These are phyloP conservation scores for Acer yangbiense DNA, from an alignment of 345 rosid genomes.

Conservation along the genomic window DNA sequence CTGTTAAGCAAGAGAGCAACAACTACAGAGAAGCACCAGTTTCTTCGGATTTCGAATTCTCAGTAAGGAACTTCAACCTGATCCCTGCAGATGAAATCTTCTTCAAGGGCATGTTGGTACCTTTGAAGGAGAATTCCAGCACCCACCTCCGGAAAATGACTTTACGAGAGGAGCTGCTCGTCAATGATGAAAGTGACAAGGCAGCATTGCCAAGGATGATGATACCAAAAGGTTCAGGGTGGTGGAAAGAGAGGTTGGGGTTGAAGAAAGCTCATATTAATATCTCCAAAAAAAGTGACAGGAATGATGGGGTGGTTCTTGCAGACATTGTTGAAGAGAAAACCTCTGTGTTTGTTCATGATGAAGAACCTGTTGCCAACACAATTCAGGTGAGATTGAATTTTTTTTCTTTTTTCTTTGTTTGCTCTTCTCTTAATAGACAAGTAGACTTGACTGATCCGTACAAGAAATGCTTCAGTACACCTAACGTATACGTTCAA, in stretches of 20 bases:
- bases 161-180: slow-evolving; percentile 59
- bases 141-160: slow-evolving; percentile 52
- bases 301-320: slow-evolving; percentile 25
- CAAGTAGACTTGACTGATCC: too few species aligned
- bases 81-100: slow-evolving; percentile 81
- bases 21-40: slow-evolving; percentile 84
- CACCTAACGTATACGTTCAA: too few species aligned
- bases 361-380: slow-evolving; percentile 25
- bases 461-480: too few species aligned
- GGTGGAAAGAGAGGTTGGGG: slow-evolving; percentile 64
- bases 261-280: slow-evolving; percentile 29
- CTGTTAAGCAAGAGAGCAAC: slow-evolving; percentile 35
- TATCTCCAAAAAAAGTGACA: slow-evolving; percentile 29
- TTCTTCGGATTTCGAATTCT: slow-evolving; percentile 79
- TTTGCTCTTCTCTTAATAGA: not conserved
- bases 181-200: slow-evolving; percentile 32
- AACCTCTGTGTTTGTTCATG: slow-evolving; percentile 16
- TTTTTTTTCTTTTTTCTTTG: not conserved
- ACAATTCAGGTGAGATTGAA: slow-evolving; percentile 27
- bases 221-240: slow-evolving; percentile 38
- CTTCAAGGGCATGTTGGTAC: slow-evolving; percentile 71
- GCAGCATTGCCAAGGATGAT: slow-evolving; percentile 20
- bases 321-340: slow-evolving; percentile 48
- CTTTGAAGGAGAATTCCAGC: slow-evolving; percentile 46
- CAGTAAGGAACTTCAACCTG: slow-evolving; percentile 51